Conservation (phyloP, 1,284 basidiomycete species). For the Heterobasidion annosum region DNA sequence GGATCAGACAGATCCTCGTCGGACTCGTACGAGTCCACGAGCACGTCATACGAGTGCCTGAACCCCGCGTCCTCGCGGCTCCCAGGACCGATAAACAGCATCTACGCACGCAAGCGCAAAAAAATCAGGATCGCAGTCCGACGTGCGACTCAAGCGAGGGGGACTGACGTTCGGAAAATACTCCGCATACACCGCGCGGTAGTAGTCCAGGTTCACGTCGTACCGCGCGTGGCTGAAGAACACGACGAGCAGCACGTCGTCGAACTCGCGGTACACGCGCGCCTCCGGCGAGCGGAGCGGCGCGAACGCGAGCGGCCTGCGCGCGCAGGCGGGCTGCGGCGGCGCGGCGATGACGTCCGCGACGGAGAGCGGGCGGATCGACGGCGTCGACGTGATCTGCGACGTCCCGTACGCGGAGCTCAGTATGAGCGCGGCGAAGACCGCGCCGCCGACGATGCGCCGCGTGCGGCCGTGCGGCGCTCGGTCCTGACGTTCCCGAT, state of each 20-base stretch:
- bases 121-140: background rate
- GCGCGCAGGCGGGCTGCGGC: slow-evolving; percentile 11
- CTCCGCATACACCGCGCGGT: slow-evolving; percentile 33
- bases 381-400: background rate
- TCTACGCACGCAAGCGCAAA: slow-evolving; percentile 18
- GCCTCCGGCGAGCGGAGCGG: slow-evolving; percentile 6
- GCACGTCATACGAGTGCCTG: slow-evolving; percentile 37
- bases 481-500: too few species aligned
- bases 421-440: slow-evolving; percentile 5
- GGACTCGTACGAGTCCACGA: slow-evolving; percentile 36
- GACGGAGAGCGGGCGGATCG: background rate
- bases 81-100: slow-evolving; percentile 38
- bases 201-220: slow-evolving; percentile 34
- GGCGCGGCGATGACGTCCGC: slow-evolving; percentile 2
- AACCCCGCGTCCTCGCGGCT: slow-evolving; percentile 41
- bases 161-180: slow-evolving; percentile 40
- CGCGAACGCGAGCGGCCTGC: slow-evolving; percentile 14
- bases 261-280: slow-evolving; percentile 26
- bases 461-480: background rate
- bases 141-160: background rate
- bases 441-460: slow-evolving; percentile 3
- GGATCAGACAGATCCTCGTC: slow-evolving; percentile 29
- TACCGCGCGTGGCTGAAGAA: slow-evolving; percentile 45
- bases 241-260: slow-evolving; percentile 33
- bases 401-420: slow-evolving; percentile 4